Conservation (phyloP, 371 early-diverging fungal genomes). For the Modicella reniformis region DNA sequence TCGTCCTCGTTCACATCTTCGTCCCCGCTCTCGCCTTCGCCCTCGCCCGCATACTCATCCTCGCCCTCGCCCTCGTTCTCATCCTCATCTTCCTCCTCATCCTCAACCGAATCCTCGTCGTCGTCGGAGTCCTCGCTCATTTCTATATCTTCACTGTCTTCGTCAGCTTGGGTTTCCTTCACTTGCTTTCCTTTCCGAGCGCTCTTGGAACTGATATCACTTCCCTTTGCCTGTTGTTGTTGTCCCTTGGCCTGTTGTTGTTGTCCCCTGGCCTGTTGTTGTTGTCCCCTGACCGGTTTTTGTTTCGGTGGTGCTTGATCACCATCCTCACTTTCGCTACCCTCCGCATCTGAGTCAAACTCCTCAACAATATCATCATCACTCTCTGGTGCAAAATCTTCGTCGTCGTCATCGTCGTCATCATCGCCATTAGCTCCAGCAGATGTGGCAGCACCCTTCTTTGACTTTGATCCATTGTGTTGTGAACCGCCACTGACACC, state of each 20-base stretch:
- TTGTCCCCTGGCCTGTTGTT: conserved; percentile 1
- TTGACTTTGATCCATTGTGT: not conserved
- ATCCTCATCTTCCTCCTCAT: not conserved
- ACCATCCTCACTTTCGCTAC: conserved; percentile 7
- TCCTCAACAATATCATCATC: conserved; percentile 52
- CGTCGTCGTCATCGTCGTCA: conserved; percentile 50
- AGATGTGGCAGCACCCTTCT: not conserved
- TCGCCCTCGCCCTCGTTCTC: conserved; percentile 9
- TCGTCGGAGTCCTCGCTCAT: conserved; percentile 5
- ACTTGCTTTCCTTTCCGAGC: not conserved
- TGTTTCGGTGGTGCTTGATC: not conserved
- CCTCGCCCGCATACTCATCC: conserved; percentile 1
- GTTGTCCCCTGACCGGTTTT: not conserved
- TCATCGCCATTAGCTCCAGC: conserved; percentile 22
- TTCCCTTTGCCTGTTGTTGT: not conserved
- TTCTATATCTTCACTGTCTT: conserved; percentile 5
- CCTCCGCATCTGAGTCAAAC: conserved; percentile 39
- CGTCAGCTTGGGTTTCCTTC: not conserved
- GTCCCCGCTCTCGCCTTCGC: conserved; percentile 6
- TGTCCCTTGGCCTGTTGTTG: not conserved
- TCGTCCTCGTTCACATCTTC: conserved; percentile 12
- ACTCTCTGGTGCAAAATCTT: conserved; percentile 51
- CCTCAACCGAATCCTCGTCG: conserved; percentile 8
- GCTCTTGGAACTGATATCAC: not conserved
- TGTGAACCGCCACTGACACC: not conserved